Evolutionary conservation across 1,284 basidiomycete species (phyloP).

Genomic region (Leccinum pachyderme): DNA sequence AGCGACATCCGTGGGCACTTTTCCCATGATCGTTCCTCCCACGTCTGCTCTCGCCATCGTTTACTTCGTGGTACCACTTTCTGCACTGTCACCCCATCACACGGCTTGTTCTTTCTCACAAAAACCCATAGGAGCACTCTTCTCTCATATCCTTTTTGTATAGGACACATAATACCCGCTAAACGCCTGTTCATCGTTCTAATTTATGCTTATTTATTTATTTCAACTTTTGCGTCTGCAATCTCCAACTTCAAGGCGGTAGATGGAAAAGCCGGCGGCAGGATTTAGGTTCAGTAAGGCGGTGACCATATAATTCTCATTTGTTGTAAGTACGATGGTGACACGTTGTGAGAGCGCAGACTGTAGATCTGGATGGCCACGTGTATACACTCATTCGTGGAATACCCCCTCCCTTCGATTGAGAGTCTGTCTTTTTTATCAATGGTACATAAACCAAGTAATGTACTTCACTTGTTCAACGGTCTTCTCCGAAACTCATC

Average conservation of each 20-base stretch:
- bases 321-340: neutral
- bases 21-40: neutral
- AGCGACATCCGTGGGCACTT: neutral
- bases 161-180: neutral
- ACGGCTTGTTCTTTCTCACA: neutral
- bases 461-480: too few relatives aligned
- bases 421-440: too few relatives aligned
- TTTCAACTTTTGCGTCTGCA: neutral
- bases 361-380: neutral
- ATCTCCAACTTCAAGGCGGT: neutral
- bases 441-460: too few relatives aligned
- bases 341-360: neutral
- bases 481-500: too few relatives aligned
- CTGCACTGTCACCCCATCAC: neutral
- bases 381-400: neutral
- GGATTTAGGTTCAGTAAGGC: neutral
- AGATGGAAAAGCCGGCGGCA: neutral
- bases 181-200: neutral
- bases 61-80: neutral
- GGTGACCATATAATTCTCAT: too few relatives aligned
- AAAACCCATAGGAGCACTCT: neutral
- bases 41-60: slow-evolving; percentile 1
- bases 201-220: neutral
- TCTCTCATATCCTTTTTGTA: neutral
- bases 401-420: too few relatives aligned